A percentile compares a stretch with the other conserved stretches of the same genome.
Evolutionary conservation across 331 rosid species (phyloP).

Genomic region (Rosa hybrid): DNA sequence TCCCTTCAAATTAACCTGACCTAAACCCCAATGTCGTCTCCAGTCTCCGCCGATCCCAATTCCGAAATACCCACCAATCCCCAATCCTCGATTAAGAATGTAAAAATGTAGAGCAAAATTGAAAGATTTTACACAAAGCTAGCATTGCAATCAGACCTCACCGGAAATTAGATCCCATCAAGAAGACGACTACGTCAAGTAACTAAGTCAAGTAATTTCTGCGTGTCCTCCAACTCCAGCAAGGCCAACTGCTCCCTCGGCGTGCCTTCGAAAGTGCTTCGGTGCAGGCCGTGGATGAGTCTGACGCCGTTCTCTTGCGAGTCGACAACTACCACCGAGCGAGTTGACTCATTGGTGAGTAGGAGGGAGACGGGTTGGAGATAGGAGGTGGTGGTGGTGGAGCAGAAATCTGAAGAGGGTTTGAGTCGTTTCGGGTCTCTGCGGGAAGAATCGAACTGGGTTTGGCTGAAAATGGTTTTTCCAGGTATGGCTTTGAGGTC

Average conservation of each 20-base stretch:
- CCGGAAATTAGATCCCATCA: background rate
- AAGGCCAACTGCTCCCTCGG: constrained; percentile 96
- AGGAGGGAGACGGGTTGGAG: constrained; percentile 14
- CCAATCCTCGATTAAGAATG: background rate
- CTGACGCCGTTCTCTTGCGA: constrained; percentile 83
- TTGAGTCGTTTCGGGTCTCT: constrained; percentile 55
- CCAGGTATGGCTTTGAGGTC: constrained; percentile 81
- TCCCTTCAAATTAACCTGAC: no score
- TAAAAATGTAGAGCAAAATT: constrained; percentile 16
- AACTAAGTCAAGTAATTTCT: no score
- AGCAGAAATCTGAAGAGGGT: constrained; percentile 23
- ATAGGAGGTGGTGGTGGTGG: background rate
- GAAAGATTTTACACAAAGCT: background rate
- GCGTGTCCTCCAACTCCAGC: constrained; percentile 95
- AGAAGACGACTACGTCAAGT: constrained; percentile 49
- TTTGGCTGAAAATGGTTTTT: constrained; percentile 47
- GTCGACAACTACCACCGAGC: constrained; percentile 57
- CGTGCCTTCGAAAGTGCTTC: constrained; percentile 65
- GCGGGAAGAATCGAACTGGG: constrained; percentile 31
- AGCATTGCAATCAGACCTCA: background rate
- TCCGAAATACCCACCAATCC: no score
- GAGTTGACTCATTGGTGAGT: constrained; percentile 26
- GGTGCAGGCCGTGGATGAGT: constrained; percentile 68
- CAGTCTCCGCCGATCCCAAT: no score
- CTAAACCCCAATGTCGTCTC: no score